Percentiles rank a stretch among this genome's conserved stretches.
These are phyloP conservation scores for Myxozyma lipomycoides DNA, from an alignment of 805 yeast genomes.

Conservation along the genomic window DNA sequence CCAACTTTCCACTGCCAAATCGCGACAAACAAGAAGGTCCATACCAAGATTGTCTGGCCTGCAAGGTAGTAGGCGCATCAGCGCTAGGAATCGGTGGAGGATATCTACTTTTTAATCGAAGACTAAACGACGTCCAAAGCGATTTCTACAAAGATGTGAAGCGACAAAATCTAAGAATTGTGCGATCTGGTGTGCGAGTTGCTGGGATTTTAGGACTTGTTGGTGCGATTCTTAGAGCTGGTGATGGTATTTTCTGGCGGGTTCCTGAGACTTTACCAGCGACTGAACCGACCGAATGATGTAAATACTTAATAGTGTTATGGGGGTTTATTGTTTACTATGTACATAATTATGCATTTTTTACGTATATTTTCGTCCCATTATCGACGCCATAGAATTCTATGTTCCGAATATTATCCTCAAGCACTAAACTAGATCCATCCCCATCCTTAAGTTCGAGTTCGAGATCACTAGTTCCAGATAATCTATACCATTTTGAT, in stretches of 20 bases:
- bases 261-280: slow-evolving; percentile 1
- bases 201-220: slow-evolving; percentile 12
- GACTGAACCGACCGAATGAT: background rate
- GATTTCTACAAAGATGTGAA: slow-evolving; percentile 25
- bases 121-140: slow-evolving; percentile 15
- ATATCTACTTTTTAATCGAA: slow-evolving; percentile 16
- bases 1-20: slow-evolving; percentile 20
- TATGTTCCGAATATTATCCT: slow-evolving; percentile 14
- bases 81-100: slow-evolving; percentile 15
- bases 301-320: background rate
- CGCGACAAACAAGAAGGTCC: slow-evolving; percentile 3
- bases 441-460: slow-evolving; percentile 2
- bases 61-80: slow-evolving; percentile 13
- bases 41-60: slow-evolving; percentile 21
- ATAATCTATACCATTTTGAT: slow-evolving; percentile 13
- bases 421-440: slow-evolving; percentile 6
- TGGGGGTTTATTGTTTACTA: background rate
- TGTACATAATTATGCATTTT: background rate
- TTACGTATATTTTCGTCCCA: slow-evolving; percentile 5
- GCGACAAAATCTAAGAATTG: slow-evolving; percentile 11
- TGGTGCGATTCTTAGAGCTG: slow-evolving; percentile 20
- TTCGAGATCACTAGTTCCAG: background rate
- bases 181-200: background rate
- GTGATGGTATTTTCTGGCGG: slow-evolving; percentile 29
- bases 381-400: slow-evolving; percentile 15